Base-by-base conservation (phyloP, 1,139 yeast genomes). In the Kodamaea arcana region DNA sequence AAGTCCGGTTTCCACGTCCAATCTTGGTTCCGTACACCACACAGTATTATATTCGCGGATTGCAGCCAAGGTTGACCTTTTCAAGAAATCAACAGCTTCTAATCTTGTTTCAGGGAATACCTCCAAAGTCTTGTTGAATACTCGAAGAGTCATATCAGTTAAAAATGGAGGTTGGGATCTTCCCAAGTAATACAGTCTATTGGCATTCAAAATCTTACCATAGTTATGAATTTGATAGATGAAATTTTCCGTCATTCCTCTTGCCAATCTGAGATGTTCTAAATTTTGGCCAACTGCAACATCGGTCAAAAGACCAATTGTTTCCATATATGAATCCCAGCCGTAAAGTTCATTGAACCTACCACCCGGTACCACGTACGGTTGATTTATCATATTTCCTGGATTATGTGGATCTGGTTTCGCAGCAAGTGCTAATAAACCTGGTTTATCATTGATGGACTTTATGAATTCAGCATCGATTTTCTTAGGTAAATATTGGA, bases 131-230 rank as follows among this genome's bases (percentile, higher is more conserved):
- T 78, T 79, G 17, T 79, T 69, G 52, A 76, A 87, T 0, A 87
- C 80, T 36, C 80, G 67, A 36, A 84, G 54, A 0, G 94, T 80
- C 95, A 92, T 85, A 57, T 92, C 98, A 0, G 97, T 92, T 44
- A 94, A 65, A 54, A 92, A 90, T n/a, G 98, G 98, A 2, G 98
- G 98, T 59, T 94, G 98, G 0, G 97, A 86, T 48, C 98, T 75
- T 39, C 94, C 83, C 38, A 92, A 65, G 54, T 87, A 94, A 61
- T 94, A 92, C 1, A 94, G 79, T 52, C 98, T 74, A 60, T 92
- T 94, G 14, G 98, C 98, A 58, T 94, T 94, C 48, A 92, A 70
- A 35, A 92, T 84, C 64, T 88, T 90, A 31, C 97, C 96, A 58
- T 92, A 92, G 55, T 92, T 81, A 33, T 80, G 69, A 51, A 92